Percentiles rank a stretch among this genome's conserved stretches.
phyloP scores from a whole-genome alignment of 768 basidiomycete species.

The Megacollybia marginata region DNA sequence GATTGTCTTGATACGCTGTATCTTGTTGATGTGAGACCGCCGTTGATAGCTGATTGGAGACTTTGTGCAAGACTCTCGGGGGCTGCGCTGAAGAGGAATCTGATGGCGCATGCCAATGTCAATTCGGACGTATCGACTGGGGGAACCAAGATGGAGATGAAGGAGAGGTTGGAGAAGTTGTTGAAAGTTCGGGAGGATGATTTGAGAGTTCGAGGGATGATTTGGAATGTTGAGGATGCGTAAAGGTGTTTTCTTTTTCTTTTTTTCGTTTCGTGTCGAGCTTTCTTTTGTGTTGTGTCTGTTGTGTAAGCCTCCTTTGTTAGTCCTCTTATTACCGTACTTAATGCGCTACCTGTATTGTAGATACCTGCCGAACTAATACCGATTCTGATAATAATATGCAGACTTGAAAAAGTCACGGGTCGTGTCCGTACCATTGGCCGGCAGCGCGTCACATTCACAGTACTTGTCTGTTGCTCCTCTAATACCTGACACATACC shows the following conservation, averaged over 20 bases:
- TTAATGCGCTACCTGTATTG: too few relatives aligned
- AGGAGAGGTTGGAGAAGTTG: constrained; percentile 34
- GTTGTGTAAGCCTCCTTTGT: too few relatives aligned
- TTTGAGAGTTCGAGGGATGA: constrained; percentile 40
- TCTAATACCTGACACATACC: too few relatives aligned
- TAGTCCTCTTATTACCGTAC: too few relatives aligned
- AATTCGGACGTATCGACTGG: constrained; percentile 37
- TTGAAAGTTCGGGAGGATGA: constrained; percentile 43
- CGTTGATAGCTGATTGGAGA: constrained; percentile 39
- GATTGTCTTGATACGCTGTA: constrained; percentile 42
- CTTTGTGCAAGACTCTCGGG: constrained; percentile 34
- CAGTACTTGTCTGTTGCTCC: too few relatives aligned
- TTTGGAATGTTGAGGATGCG: constrained; percentile 9
- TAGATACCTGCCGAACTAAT: too few relatives aligned
- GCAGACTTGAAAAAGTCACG: too few relatives aligned
- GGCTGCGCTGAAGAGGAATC: constrained; percentile 46
- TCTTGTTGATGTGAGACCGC: constrained; percentile 36
- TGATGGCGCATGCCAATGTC: constrained; percentile 43
- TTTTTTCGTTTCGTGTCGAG: neutral
- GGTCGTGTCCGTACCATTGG: too few relatives aligned
- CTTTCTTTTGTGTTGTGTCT: neutral
- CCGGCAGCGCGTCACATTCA: too few relatives aligned
- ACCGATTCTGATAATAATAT: too few relatives aligned
- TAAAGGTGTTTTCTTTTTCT: neutral
- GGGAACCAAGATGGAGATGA: constrained; percentile 45